phyloP scores from a whole-genome alignment of 228 moss, liverwort and hornwort species.

The Sphagnum magellanicum region DNA sequence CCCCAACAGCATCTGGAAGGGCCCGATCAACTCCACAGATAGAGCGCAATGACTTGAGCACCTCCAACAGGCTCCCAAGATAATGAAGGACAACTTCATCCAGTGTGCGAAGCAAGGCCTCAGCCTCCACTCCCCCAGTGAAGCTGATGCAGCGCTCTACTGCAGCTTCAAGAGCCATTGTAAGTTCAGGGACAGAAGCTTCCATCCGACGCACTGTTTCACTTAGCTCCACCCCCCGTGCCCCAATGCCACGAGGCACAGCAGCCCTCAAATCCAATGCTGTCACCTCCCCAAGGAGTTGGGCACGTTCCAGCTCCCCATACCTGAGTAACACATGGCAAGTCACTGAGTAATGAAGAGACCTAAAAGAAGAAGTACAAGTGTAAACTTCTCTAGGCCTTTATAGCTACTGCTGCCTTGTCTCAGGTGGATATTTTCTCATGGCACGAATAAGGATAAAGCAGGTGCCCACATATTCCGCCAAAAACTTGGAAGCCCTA shows the following conservation, averaged over 20 bases:
- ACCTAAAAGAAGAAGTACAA: too few species aligned
- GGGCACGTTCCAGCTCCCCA: constrained; percentile 84
- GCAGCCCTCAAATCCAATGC: constrained; percentile 74
- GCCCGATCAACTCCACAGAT: constrained; percentile 80
- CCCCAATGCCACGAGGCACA: constrained; percentile 78
- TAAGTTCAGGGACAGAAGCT: constrained; percentile 75
- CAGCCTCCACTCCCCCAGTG: constrained; percentile 93
- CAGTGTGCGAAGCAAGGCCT: constrained; percentile 71
- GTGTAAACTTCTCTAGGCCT: too few species aligned
- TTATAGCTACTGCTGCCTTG: too few species aligned
- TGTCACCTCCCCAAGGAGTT: constrained; percentile 64
- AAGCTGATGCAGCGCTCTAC: constrained; percentile 86
- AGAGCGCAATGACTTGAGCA: constrained; percentile 79
- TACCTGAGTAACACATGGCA: constrained; percentile 37
- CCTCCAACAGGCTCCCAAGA: constrained; percentile 68
- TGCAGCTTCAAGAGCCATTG: constrained; percentile 75
- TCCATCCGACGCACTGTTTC: constrained; percentile 97
- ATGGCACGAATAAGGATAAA: too few species aligned
- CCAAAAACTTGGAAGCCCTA: too few species aligned
- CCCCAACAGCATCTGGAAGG: constrained; percentile 37
- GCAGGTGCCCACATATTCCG: too few species aligned
- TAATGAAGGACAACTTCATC: constrained; percentile 94
- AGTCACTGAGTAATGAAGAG: too few species aligned
- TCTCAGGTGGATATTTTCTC: too few species aligned
- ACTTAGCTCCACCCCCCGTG: constrained; percentile 93